phyloP scores from a whole-genome alignment of 164 flowering plant genomes.

The Kalanchoe fedtschenkoi region DNA sequence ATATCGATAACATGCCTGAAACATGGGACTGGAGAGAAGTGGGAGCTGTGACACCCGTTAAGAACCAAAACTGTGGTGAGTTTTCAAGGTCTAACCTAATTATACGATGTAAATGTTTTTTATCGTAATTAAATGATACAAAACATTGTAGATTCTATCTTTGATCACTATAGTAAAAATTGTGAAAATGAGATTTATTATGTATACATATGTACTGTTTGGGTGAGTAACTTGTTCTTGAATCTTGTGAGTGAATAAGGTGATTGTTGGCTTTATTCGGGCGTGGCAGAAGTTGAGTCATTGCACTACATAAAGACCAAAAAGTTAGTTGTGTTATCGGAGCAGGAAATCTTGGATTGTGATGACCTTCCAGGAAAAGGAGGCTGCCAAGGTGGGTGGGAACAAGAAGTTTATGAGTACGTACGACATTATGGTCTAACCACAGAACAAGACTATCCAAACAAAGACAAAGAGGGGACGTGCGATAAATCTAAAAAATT shows the following conservation, averaged over 20 bases:
- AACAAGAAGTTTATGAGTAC: background rate
- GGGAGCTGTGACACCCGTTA: slow-evolving; percentile 7
- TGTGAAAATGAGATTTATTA: background rate
- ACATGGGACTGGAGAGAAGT: background rate
- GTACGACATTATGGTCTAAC: background rate
- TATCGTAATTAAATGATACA: too few relatives aligned
- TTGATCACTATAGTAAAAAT: too few relatives aligned
- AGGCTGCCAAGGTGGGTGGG: background rate
- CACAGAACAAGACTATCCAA: background rate
- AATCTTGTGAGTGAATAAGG: background rate
- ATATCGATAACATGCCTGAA: background rate
- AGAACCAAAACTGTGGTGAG: slow-evolving; percentile 3
- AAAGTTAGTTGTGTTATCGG: background rate
- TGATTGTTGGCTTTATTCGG: background rate
- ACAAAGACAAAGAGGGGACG: background rate
- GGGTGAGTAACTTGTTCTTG: background rate
- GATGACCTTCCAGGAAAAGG: background rate
- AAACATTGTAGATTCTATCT: too few relatives aligned
- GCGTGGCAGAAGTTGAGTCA: background rate
- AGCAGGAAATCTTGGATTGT: slow-evolving; percentile 4
- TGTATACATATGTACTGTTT: background rate
- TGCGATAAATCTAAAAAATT: background rate
- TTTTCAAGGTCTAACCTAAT: too few relatives aligned
- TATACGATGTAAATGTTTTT: too few relatives aligned
- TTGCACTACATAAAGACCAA: background rate